Evolutionary conservation across 2,329 filamentous ascomycete species (phyloP).

Genomic region (Penicillium sp.): DNA sequence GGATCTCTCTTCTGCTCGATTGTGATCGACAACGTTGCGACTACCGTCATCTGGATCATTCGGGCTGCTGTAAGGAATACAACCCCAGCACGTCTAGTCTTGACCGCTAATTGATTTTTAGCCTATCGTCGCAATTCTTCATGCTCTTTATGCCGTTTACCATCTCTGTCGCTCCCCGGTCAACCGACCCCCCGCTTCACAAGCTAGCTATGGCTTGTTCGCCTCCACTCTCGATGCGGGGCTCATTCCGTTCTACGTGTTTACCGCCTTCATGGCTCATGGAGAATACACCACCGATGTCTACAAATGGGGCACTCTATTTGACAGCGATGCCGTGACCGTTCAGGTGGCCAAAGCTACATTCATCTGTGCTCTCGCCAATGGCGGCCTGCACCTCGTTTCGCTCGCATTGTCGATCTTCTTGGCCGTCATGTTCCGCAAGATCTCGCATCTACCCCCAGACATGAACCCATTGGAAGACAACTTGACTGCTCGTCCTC

Average conservation of each 20-base stretch:
- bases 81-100: neutral
- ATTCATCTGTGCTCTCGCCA: conserved; percentile 70
- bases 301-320: conserved; percentile 71
- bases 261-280: conserved; percentile 61
- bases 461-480: conserved; percentile 95
- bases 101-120: conserved; percentile 45
- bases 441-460: conserved; percentile 80
- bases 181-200: conserved; percentile 75
- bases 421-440: conserved; percentile 77
- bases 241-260: conserved; percentile 68
- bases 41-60: conserved; percentile 74
- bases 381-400: conserved; percentile 71
- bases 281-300: conserved; percentile 54
- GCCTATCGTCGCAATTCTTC: conserved; percentile 76
- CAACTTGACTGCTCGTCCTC: conserved; percentile 74
- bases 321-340: conserved; percentile 62
- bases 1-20: conserved; percentile 79
- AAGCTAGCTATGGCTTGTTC: conserved; percentile 89
- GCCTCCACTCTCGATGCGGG: conserved; percentile 74
- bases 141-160: conserved; percentile 78
- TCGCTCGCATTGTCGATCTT: conserved; percentile 75
- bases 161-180: conserved; percentile 75
- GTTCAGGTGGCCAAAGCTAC: conserved; percentile 68
- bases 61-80: conserved; percentile 70
- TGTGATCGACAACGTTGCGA: conserved; percentile 71